Conservation (phyloP, 805 yeast species). For the Hermanozyma aechmeae region DNA sequence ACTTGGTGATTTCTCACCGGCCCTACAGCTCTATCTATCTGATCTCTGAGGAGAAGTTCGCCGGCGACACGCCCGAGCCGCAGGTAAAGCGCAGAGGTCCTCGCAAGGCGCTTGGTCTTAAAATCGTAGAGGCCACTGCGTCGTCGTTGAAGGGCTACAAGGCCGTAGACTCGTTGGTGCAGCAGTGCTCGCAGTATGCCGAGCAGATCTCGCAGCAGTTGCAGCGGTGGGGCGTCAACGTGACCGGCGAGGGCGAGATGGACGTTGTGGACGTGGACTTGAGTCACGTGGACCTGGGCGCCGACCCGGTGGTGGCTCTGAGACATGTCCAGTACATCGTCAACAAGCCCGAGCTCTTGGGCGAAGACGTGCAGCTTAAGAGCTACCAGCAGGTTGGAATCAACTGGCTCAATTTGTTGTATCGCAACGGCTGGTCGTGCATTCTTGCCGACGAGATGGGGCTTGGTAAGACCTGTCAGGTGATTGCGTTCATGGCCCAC, state of each 20-base stretch:
- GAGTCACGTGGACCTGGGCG: slow-evolving; percentile 17
- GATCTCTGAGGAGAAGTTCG: slow-evolving; percentile 50
- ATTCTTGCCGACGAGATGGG: slow-evolving; percentile 99
- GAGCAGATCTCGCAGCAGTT: slow-evolving; percentile 61
- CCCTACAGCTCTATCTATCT: slow-evolving; percentile 57
- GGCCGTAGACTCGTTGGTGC: slow-evolving; percentile 89
- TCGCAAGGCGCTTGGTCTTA: slow-evolving; percentile 56
- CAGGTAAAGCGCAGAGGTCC: slow-evolving; percentile 23
- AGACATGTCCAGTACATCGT: slow-evolving; percentile 39
- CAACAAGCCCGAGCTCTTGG: slow-evolving; percentile 61
- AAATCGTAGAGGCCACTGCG: slow-evolving; percentile 60
- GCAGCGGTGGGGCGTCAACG: slow-evolving; percentile 79
- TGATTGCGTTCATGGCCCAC: slow-evolving; percentile 83
- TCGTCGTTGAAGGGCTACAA: slow-evolving; percentile 76
- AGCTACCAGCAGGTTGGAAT: slow-evolving; percentile 95
- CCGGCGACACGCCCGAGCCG: slow-evolving; percentile 11
- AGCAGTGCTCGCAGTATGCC: slow-evolving; percentile 75
- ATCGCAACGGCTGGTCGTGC: slow-evolving; percentile 74
- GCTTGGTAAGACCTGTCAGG: slow-evolving; percentile 93
- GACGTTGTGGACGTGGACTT: slow-evolving; percentile 47
- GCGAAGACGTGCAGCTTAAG: slow-evolving; percentile 60
- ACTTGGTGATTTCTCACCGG: slow-evolving; percentile 51
- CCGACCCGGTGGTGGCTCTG: too few species aligned
- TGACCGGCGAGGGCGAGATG: slow-evolving; percentile 60
- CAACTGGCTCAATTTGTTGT: slow-evolving; percentile 82